Conservation (phyloP, 164 flowering plant genomes). For the Aristolochia fimbriata region DNA sequence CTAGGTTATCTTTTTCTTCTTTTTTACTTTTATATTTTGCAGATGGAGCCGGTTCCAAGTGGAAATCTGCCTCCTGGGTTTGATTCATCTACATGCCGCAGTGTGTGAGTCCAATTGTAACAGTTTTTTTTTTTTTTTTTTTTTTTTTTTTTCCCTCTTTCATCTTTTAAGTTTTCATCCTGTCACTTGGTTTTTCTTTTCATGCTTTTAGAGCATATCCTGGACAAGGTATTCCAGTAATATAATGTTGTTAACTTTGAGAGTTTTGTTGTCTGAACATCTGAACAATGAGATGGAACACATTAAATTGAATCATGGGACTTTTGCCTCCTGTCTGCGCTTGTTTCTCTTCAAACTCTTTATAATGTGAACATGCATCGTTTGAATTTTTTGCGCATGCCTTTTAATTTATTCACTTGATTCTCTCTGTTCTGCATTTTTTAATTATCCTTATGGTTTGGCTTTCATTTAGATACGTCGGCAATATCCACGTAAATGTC, state of each 20-base stretch:
- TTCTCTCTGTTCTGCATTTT: not conserved
- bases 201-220: not conserved
- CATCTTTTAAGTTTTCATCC: not conserved
- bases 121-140: slow-evolving; percentile 11
- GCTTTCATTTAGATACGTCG: slow-evolving; percentile 72
- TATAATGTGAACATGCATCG: too few species aligned
- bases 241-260: too few species aligned
- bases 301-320: too few species aligned
- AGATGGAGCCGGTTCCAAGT: slow-evolving; percentile 98
- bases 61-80: slow-evolving; percentile 99
- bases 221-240: not conserved
- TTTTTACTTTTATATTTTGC: slow-evolving; percentile 53
- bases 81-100: slow-evolving; percentile 98
- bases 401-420: not conserved
- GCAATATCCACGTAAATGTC: slow-evolving; percentile 87
- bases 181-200: not conserved
- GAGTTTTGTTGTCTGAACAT: too few species aligned
- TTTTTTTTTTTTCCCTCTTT: slow-evolving; percentile 12
- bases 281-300: too few species aligned
- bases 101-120: slow-evolving; percentile 80
- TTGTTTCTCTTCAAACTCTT: too few species aligned
- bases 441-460: not conserved
- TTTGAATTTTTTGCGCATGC: too few species aligned
- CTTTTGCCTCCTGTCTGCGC: too few species aligned
- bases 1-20: slow-evolving; percentile 13